Conservation (phyloP, 148 eudicot genomes). For the Nepenthes gracilis region DNA sequence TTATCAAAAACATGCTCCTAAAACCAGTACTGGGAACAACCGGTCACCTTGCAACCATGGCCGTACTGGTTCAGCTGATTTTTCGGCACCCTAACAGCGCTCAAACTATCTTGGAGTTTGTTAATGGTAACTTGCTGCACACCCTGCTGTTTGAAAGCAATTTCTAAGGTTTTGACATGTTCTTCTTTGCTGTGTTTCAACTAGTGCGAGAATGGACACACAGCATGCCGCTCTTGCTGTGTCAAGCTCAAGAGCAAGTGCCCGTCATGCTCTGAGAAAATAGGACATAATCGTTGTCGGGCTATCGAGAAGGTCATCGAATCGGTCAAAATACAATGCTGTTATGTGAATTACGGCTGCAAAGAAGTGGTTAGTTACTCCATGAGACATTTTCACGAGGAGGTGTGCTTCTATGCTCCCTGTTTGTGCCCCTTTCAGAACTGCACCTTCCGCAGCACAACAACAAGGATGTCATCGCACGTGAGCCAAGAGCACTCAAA, state of each 20-base stretch:
- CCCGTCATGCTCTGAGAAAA: slow-evolving; percentile 8
- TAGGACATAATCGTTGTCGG: slow-evolving; percentile 14
- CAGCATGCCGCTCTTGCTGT: slow-evolving; percentile 10
- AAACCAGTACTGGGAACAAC: too few species aligned
- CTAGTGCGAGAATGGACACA: slow-evolving; percentile 7
- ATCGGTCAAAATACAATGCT: slow-evolving; percentile 23
- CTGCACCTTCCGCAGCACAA: slow-evolving; percentile 26
- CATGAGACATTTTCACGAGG: slow-evolving; percentile 23
- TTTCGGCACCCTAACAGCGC: too few species aligned
- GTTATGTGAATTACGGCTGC: slow-evolving; percentile 24
- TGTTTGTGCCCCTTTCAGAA: slow-evolving; percentile 38
- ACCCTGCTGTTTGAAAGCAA: too few species aligned
- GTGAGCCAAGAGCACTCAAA: slow-evolving; percentile 32
- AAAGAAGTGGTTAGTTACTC: slow-evolving; percentile 15
- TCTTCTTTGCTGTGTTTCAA: background rate
- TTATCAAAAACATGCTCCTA: too few species aligned
- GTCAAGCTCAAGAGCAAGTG: slow-evolving; percentile 10
- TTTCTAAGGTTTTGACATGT: background rate
- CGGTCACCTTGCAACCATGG: too few species aligned
- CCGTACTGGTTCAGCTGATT: too few species aligned
- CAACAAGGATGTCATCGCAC: slow-evolving; percentile 22
- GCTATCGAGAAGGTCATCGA: slow-evolving; percentile 22
- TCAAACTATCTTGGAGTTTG: too few species aligned
- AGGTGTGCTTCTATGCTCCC: slow-evolving; percentile 23
- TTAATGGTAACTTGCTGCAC: too few species aligned